phyloP scores from a whole-genome alignment of 129 eudicot species.

The Pseudognaphalium luteoalbum region DNA sequence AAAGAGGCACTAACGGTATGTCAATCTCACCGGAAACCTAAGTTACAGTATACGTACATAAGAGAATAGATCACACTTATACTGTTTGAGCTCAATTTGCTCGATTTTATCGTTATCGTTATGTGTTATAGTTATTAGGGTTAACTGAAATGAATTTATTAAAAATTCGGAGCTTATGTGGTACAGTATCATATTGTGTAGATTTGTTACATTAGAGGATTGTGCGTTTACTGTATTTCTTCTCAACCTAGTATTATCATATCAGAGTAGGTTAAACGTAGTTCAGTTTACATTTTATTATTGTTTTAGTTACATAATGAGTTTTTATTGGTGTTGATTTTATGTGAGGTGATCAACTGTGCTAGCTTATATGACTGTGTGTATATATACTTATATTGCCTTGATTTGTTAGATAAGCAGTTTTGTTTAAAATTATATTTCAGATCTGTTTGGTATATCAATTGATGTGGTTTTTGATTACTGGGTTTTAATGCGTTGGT shows the following conservation, averaged over 20 bases:
- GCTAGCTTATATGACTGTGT: slow-evolving; percentile 16
- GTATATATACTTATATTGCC: slow-evolving; percentile 10
- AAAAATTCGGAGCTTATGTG: slow-evolving; percentile 6
- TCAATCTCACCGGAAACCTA: background rate
- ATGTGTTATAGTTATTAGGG: slow-evolving; percentile 25
- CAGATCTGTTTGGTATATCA: slow-evolving; percentile 35
- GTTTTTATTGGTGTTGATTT: slow-evolving; percentile 17
- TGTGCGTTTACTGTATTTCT: slow-evolving; percentile 3
- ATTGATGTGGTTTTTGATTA: background rate
- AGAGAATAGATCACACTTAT: slow-evolving; percentile 19
- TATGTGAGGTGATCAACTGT: slow-evolving; percentile 18
- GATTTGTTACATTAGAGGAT: slow-evolving; percentile 7
- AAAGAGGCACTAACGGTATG: slow-evolving; percentile 92
- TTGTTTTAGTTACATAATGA: background rate
- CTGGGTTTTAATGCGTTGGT: background rate
- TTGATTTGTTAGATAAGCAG: slow-evolving; percentile 24
- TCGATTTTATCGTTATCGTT: slow-evolving; percentile 3
- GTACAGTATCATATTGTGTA: slow-evolving; percentile 6
- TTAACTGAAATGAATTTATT: slow-evolving; percentile 5
- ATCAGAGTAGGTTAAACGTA: slow-evolving; percentile 6
- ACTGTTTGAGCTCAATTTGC: slow-evolving; percentile 26
- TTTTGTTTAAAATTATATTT: slow-evolving; percentile 14
- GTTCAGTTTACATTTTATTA: slow-evolving; percentile 7
- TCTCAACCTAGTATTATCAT: background rate
- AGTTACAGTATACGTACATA: background rate